Evolutionary conservation across 2,329 filamentous ascomycete genomes (phyloP), one percentile per base, ranked within the genome.

Genomic region (Purpureocillium lavendulum): DNA sequence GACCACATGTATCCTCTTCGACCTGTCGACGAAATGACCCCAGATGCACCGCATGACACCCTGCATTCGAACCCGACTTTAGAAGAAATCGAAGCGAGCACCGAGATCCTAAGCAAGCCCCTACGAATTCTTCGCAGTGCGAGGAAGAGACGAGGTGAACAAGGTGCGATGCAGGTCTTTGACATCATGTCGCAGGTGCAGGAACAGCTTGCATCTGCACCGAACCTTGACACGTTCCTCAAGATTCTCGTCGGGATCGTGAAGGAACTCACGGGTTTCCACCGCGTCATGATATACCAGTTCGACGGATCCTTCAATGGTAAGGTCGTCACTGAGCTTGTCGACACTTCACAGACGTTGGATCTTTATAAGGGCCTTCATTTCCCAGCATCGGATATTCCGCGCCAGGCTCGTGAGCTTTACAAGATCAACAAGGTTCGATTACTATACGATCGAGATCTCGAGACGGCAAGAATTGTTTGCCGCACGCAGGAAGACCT

Each of bases 131-230:
- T 92, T 17, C 70, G 84, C 29, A 87, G 81, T 53, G 84, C 86
- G 0, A 75, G 86, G 9, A 86, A 85, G 52, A 71, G 82, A 36
- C 77, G 79, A 48, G 85, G 84, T 6, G 85, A 92, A 53, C 84
- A 86, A 34, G 83, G 83, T 5, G 84, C 84, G 0, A 92, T 92
- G 80, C 84, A 94, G 51, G 84, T 92, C 2, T 94, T 94, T 60
- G 88, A 87, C 58, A 88, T 94, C 47, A 85, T 94, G 76, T 87
- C 84, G 1, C 88, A 95, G 56, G 83, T 95, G 1, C 87, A 94
- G 56, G 87, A 94, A 50, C 88, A 94, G 57, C 67, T 95, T 11
- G 76, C 84, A 4, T 75, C 78, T 18, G 85, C 87, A 1, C 69
- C 78, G 1, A 81, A 73, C 43, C 65, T 94, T 1, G 80, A 87